Conservation (phyloP, 768 basidiomycete species). For the Leccinum uliginosum region DNA sequence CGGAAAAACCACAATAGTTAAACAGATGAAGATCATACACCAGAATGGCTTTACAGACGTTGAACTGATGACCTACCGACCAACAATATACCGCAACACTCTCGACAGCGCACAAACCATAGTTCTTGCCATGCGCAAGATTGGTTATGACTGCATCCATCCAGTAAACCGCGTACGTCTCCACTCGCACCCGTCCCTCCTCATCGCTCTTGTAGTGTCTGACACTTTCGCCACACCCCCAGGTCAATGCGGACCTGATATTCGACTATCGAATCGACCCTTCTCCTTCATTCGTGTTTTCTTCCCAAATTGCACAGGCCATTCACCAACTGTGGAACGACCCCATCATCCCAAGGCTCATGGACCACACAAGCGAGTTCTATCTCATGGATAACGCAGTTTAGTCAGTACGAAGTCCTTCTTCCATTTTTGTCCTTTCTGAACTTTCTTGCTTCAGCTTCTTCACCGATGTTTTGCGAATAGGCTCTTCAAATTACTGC, state of each 20-base stretch:
- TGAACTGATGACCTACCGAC: slow-evolving; percentile 72
- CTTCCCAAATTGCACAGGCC: slow-evolving; percentile 63
- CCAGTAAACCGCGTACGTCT: slow-evolving; percentile 51
- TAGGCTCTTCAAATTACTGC: slow-evolving; percentile 74
- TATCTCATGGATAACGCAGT: slow-evolving; percentile 94
- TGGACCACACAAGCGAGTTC: slow-evolving; percentile 68
- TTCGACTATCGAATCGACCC: slow-evolving; percentile 50
- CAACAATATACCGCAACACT: slow-evolving; percentile 81
- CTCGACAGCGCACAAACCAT: slow-evolving; percentile 87
- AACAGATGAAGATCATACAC: slow-evolving; percentile 99
- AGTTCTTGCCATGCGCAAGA: slow-evolving; percentile 80
- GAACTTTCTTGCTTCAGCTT: slow-evolving; percentile 47
- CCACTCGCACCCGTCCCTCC: rapidly evolving
- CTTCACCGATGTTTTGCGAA: slow-evolving; percentile 79
- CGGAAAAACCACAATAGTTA: slow-evolving; percentile 94
- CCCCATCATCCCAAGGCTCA: slow-evolving; percentile 48
- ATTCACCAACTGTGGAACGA: slow-evolving; percentile 70
- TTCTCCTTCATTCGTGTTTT: slow-evolving; percentile 43
- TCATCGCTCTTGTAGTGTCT: background rate
- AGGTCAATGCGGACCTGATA: slow-evolving; percentile 54
- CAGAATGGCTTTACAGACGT: slow-evolving; percentile 81
- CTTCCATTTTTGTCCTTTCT: background rate
- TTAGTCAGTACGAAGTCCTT: slow-evolving; percentile 53
- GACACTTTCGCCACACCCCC: slow-evolving; percentile 16
- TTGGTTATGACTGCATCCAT: slow-evolving; percentile 72